These are phyloP conservation scores for Bryoerythrophyllum caledonicum DNA, from an alignment of 225 moss, liverwort and hornwort species.

Conservation along the genomic window DNA sequence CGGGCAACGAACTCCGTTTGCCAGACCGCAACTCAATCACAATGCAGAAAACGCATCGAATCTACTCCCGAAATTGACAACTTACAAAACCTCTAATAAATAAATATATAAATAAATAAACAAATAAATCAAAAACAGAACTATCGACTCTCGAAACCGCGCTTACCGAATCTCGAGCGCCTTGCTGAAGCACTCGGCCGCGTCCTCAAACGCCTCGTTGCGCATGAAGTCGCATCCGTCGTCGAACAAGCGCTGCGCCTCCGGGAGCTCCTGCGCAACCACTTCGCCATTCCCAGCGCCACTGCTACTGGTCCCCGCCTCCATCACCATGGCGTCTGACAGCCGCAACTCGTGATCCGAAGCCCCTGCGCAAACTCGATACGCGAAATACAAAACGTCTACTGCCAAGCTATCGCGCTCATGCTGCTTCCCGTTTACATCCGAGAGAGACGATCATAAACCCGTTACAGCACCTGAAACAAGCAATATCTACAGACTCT, in stretches of 20 bases:
- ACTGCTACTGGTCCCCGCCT: slow-evolving; percentile 44
- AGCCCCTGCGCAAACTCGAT: not conserved
- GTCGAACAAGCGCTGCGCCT: slow-evolving; percentile 65
- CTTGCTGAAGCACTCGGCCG: slow-evolving; percentile 80
- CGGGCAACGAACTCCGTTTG: not conserved
- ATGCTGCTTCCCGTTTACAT: not conserved
- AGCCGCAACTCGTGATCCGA: slow-evolving; percentile 10
- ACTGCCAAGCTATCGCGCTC: not conserved
- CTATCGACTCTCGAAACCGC: not conserved
- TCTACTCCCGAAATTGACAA: not conserved
- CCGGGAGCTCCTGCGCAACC: slow-evolving; percentile 39
- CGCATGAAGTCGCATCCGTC: slow-evolving; percentile 73
- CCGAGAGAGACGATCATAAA: not conserved
- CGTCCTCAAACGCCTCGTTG: slow-evolving; percentile 70
- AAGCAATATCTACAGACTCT: accelerated
- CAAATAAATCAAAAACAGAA: too few species aligned
- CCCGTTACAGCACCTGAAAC: not conserved
- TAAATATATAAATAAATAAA: too few species aligned
- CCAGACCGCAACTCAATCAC: not conserved
- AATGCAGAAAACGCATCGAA: not conserved
- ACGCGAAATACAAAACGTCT: not conserved
- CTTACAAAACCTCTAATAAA: not conserved
- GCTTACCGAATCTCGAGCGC: slow-evolving; percentile 83
- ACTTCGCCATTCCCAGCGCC: slow-evolving; percentile 28
- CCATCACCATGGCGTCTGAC: slow-evolving; percentile 27